These are phyloP conservation scores for Juglanconis juglandina DNA, from an alignment of 2,329 filamentous ascomycete genomes.

Conservation along the genomic window DNA sequence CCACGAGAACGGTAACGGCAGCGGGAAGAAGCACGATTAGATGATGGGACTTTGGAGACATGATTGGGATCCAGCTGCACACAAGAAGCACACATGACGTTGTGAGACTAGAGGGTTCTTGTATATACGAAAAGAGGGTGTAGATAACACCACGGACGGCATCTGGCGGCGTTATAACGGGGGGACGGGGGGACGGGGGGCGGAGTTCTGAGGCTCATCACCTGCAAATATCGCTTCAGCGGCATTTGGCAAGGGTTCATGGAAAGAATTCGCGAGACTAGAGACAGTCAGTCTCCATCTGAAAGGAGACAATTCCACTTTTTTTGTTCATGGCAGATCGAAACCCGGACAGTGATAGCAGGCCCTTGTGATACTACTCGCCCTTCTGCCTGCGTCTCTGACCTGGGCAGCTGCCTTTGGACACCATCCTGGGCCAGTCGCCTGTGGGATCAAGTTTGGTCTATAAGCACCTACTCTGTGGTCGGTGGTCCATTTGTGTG, in stretches of 20 bases:
- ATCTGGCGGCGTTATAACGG: conserved; percentile 16
- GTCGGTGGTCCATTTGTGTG: no score
- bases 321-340: neutral
- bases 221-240: neutral
- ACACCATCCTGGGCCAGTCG: no score
- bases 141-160: conserved; percentile 13
- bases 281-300: neutral
- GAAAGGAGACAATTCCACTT: neutral
- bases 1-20: conserved; percentile 36
- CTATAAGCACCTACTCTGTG: no score
- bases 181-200: conserved; percentile 4
- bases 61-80: neutral
- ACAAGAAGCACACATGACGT: neutral
- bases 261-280: neutral
- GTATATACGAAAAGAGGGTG: conserved; percentile 4
- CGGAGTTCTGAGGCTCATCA: neutral
- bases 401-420: no score
- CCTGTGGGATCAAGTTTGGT: no score
- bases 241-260: neutral
- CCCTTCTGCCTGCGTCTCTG: no score
- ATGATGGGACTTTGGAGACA: neutral
- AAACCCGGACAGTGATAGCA: neutral
- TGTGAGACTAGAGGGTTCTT: neutral
- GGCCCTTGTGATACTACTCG: neutral
- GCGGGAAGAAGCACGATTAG: conserved; percentile 23